These are phyloP conservation scores for Globisporangium alternatum DNA, from an alignment of 352 stramenopile genomes.

Conservation along the genomic window DNA sequence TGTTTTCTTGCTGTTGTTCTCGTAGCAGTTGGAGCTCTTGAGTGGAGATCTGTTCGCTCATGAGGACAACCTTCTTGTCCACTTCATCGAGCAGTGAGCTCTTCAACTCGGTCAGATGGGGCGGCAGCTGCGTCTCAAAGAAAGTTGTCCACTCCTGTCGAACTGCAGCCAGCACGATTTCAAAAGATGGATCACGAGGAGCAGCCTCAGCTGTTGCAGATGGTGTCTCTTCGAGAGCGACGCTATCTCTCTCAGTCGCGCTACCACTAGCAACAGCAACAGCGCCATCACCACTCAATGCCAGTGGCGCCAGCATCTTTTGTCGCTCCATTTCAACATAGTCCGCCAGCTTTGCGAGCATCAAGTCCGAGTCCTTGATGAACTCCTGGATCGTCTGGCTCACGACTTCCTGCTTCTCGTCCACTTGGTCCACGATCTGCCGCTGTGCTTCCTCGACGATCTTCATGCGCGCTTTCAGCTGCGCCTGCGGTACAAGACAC, in stretches of 20 bases:
- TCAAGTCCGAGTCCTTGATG: constrained; percentile 29
- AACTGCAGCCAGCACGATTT: not conserved
- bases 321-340: constrained; percentile 6
- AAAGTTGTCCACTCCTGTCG: constrained; percentile 4
- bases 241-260: not conserved
- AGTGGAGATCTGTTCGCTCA: not conserved
- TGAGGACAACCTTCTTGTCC: not conserved
- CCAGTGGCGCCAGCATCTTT: not conserved
- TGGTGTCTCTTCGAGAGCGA: not conserved
- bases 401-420: constrained; percentile 26
- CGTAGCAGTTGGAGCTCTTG: not conserved
- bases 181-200: not conserved
- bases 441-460: constrained; percentile 28
- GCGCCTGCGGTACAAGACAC: constrained; percentile 19
- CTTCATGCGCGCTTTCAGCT: constrained; percentile 26
- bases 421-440: constrained; percentile 15
- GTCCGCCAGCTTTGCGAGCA: constrained; percentile 20
- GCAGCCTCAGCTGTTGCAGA: not conserved
- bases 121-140: constrained; percentile 9
- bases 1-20: constrained; percentile 12
- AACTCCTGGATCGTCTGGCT: constrained; percentile 29
- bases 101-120: constrained; percentile 19
- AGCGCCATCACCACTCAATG: not conserved
- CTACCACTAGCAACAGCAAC: not conserved
- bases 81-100: constrained; percentile 12